phyloP scores from a whole-genome alignment of 179 eudicot species.

The Nepenthes alata region DNA sequence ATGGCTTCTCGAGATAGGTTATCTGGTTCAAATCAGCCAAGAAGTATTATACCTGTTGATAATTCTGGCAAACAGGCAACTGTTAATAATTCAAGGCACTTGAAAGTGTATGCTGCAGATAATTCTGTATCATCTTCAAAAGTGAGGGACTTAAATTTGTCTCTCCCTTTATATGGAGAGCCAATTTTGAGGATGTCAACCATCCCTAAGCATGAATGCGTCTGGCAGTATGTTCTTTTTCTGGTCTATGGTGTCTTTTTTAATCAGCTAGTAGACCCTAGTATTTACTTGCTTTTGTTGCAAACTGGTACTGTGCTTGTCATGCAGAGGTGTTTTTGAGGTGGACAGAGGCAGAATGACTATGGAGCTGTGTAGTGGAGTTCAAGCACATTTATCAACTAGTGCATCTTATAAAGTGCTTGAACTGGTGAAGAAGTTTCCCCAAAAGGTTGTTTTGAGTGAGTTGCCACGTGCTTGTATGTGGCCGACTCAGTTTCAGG shows the following conservation, averaged over 20 bases:
- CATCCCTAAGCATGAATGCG: constrained; percentile 67
- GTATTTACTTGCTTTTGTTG: constrained; percentile 5
- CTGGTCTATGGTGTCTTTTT: constrained; percentile 6
- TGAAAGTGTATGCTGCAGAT: constrained; percentile 23
- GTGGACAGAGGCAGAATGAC: constrained; percentile 46
- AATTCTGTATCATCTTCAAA: constrained; percentile 15
- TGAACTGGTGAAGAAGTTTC: constrained; percentile 57
- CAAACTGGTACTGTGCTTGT: not conserved
- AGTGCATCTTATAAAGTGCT: constrained; percentile 64
- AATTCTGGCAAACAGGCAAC: constrained; percentile 30
- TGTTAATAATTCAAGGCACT: constrained; percentile 21
- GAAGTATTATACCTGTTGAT: constrained; percentile 18
- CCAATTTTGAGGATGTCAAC: constrained; percentile 28
- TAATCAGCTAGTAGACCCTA: not conserved
- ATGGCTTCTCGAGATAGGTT: constrained; percentile 24
- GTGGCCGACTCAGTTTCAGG: constrained; percentile 82
- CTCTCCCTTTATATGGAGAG: constrained; percentile 21
- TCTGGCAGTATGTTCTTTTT: constrained; percentile 74
- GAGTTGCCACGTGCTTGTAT: constrained; percentile 63
- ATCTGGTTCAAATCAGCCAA: constrained; percentile 17
- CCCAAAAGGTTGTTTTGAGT: constrained; percentile 38
- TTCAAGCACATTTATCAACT: constrained; percentile 85
- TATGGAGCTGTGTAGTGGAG: constrained; percentile 45
- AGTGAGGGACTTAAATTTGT: constrained; percentile 10
- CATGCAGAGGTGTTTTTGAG: constrained; percentile 82